Conservation (phyloP, 208 protist genomes). For the Porcisia hertigi region DNA sequence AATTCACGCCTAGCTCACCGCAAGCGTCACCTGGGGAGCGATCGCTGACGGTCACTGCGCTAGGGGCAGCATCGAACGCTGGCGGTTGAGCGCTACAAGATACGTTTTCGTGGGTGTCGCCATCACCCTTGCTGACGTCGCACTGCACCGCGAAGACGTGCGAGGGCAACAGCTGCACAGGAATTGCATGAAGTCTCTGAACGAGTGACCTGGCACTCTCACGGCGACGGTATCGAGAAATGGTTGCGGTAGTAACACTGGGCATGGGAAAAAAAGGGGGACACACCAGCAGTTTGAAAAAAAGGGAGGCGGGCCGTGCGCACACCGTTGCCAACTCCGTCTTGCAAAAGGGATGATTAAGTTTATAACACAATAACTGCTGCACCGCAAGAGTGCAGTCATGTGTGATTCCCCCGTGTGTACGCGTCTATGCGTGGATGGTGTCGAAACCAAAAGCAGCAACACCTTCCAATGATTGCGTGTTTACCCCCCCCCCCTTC, state of each 20-base stretch:
- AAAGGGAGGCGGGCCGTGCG: too few species aligned
- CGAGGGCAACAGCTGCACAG: conserved; percentile 44
- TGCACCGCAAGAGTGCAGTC: too few species aligned
- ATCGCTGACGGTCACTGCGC: not conserved
- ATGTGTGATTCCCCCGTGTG: too few species aligned
- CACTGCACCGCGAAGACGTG: conserved; percentile 21
- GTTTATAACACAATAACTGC: too few species aligned
- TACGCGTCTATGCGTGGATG: too few species aligned
- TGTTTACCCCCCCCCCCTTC: too few species aligned
- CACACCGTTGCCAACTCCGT: too few species aligned
- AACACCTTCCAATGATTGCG: too few species aligned
- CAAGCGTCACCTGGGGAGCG: conserved; percentile 1
- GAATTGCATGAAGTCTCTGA: conserved; percentile 49
- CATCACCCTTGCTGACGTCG: too few species aligned
- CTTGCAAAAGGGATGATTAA: too few species aligned
- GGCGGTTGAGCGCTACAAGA: not conserved
- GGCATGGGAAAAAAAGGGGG: not conserved
- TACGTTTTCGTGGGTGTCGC: not conserved
- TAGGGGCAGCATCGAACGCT: not conserved
- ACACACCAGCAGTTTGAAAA: too few species aligned
- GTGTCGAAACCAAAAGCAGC: too few species aligned
- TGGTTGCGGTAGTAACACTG: not conserved
- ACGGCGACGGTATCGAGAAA: conserved; percentile 15
- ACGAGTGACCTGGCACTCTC: conserved; percentile 53
- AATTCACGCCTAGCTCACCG: conserved; percentile 16